A percentile compares a stretch with the other conserved stretches of the same genome.
Evolutionary conservation across 305 asterid genomes (phyloP).

Genomic region (Fraxinus paxiana): DNA sequence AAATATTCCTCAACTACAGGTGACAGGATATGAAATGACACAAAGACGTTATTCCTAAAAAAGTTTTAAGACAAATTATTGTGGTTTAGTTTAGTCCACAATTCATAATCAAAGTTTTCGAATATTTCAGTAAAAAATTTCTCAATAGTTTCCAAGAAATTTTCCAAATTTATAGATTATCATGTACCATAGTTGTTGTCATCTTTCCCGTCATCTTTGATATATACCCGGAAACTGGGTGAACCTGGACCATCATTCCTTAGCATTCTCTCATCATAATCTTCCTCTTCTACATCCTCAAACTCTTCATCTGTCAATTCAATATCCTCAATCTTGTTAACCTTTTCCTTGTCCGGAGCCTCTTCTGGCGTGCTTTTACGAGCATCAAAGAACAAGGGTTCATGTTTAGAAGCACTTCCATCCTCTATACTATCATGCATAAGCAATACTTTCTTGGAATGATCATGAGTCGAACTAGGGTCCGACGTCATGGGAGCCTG

Average conservation of each 20-base stretch:
- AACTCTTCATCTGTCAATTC: slow-evolving; percentile 10
- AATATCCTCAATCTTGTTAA: not conserved
- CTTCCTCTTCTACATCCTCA: slow-evolving; percentile 23
- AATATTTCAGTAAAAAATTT: no score
- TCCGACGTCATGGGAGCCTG: slow-evolving; percentile 20
- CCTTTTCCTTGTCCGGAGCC: not conserved
- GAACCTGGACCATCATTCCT: slow-evolving; percentile 32
- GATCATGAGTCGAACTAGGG: slow-evolving; percentile 12
- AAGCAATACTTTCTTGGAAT: slow-evolving; percentile 32
- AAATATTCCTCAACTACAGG: no score
- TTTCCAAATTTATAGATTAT: not conserved
- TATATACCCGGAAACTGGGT: slow-evolving; percentile 46
- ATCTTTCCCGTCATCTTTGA: slow-evolving; percentile 13
- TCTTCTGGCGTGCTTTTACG: not conserved
- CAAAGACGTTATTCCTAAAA: no score
- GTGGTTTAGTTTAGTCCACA: no score
- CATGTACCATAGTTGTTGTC: not conserved
- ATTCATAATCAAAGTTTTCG: no score
- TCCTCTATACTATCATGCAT: not conserved
- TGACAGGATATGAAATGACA: no score
- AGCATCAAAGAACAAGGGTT: not conserved
- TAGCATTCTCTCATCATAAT: slow-evolving; percentile 32
- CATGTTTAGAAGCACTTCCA: not conserved
- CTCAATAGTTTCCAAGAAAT: not conserved
- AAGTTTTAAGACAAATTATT: no score